These are phyloP conservation scores for Aspergillus glaucus DNA, from an alignment of 2,329 filamentous ascomycete genomes.

Conservation along the genomic window DNA sequence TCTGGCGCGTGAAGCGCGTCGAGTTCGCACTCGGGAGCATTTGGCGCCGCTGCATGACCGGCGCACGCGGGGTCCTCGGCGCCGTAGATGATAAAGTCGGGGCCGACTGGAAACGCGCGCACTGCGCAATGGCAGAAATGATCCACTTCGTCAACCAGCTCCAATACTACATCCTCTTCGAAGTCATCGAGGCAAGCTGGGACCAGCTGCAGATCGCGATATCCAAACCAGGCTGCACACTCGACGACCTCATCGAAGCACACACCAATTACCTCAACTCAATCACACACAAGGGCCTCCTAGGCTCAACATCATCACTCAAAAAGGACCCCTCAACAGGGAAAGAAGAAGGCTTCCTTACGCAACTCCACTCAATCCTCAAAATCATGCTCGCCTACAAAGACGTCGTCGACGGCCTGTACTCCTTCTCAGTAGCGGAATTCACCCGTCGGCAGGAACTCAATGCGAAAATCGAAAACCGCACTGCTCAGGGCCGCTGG, in stretches of 20 bases:
- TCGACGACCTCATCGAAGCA: slow-evolving; percentile 90
- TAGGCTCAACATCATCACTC: slow-evolving; percentile 52
- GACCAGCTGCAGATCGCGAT: slow-evolving; percentile 79
- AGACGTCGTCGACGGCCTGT: slow-evolving; percentile 87
- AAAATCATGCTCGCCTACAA: slow-evolving; percentile 92
- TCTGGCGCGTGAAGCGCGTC: slow-evolving; percentile 96
- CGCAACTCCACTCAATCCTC: slow-evolving; percentile 85
- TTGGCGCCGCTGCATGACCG: slow-evolving; percentile 95
- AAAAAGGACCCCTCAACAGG: slow-evolving; percentile 23
- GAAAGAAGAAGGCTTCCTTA: slow-evolving; percentile 73
- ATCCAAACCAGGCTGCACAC: slow-evolving; percentile 75
- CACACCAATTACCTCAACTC: slow-evolving; percentile 85
- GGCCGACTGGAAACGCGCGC: slow-evolving; percentile 81
- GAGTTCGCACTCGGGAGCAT: slow-evolving; percentile 87
- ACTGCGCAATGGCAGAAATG: slow-evolving; percentile 92
- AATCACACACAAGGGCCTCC: slow-evolving; percentile 91
- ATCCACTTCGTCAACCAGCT: slow-evolving; percentile 95
- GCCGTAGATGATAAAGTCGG: slow-evolving; percentile 66
- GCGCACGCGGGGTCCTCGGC: slow-evolving; percentile 81
- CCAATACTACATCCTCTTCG: slow-evolving; percentile 97
- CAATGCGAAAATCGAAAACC: slow-evolving; percentile 63
- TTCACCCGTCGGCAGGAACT: slow-evolving; percentile 87
- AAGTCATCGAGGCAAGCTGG: slow-evolving; percentile 97
- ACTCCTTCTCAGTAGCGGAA: slow-evolving; percentile 90
- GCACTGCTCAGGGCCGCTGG: slow-evolving; percentile 60